Evolutionary conservation across 2,329 filamentous ascomycete genomes (phyloP).

Genomic region (Capronia epimyces): DNA sequence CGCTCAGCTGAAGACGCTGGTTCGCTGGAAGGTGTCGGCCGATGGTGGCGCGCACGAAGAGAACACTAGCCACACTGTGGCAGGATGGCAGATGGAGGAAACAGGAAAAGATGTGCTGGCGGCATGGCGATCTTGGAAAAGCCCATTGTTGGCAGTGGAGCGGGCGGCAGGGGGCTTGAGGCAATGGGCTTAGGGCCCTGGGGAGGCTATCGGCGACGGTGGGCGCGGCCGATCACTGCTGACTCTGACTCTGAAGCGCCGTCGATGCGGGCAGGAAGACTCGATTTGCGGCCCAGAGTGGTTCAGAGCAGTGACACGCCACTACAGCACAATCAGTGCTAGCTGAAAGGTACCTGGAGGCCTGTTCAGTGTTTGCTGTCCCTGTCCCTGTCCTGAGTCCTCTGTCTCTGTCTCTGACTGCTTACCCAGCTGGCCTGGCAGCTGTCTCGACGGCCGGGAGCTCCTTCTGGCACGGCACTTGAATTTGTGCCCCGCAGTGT

Average conservation of each 20-base stretch:
- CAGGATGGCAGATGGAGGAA: background rate
- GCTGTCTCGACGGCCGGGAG: too few species aligned
- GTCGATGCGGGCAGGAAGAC: slow-evolving; percentile 6
- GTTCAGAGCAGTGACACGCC: slow-evolving; percentile 6
- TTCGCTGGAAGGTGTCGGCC: background rate
- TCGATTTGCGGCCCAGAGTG: slow-evolving; percentile 1
- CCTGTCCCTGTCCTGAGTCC: too few species aligned
- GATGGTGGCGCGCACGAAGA: background rate
- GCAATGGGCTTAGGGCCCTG: background rate
- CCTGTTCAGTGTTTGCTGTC: background rate
- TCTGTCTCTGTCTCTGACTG: too few species aligned
- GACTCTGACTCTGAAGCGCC: too few species aligned
- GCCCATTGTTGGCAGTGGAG: background rate
- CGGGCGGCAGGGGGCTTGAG: background rate
- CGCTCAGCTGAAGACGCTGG: background rate
- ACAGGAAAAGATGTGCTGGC: background rate
- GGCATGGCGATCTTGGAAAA: slow-evolving; percentile 1
- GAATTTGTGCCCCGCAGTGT: too few species aligned
- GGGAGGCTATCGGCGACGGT: background rate
- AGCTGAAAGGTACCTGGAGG: slow-evolving; percentile 1
- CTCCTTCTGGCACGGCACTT: too few species aligned
- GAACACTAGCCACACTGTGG: background rate
- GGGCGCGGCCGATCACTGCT: background rate
- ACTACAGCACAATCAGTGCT: slow-evolving; percentile 1
- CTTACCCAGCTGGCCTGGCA: too few species aligned